Base-by-base conservation (phyloP, 169 alveolate species). In the Plasmodium chabaudi region DNA sequence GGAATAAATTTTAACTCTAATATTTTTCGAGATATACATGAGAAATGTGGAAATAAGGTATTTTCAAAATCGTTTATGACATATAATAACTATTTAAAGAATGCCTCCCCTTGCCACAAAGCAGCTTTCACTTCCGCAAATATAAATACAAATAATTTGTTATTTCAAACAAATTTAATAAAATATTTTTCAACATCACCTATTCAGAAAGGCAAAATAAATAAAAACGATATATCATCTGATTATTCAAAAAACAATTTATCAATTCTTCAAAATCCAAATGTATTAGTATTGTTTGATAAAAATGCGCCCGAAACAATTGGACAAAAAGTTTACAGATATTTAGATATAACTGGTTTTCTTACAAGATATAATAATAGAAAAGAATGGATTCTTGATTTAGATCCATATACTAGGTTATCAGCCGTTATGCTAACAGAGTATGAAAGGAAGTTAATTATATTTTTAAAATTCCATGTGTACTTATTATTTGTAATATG, bases 321-420 rank as follows among this genome's bases (percentile, higher is more conserved):
- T 51, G 75, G 94, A 39, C 93, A 87, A 75, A 92, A 88, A 57
- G 9, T 87, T 53, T 93, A 93, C 67, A 89, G 95, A 19, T 93
- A 93, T 93, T 88, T 89, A 21, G 95, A 93, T 59, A 60, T 93
- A 72, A 89, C 94, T 9, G 95, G 95, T 9, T 89, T 93, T 57
- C 71, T 93, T 17, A 89, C 94, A 49, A 82, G 95, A 57, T 93
- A 92, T 89, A 87, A 89, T 73, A 71, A 53, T 34, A 47, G 95
- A 63, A 86, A 89, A 67, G 92, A 51, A 69, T 93, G 95, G 95
- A 46, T 93, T 27, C 72, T 93, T 34, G 95, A 93, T 69, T 57
- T 87, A 46, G 93, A 77, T 15, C 91, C 93, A 12, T 69, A 61
- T 65, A 56, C 87, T 9, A 82, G 95, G 42, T 86, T 89, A 42